Evolutionary conservation across 352 stramenopile genomes (phyloP), one percentile per base, ranked within the genome.

Genomic region (Pythium brachiatum): DNA sequence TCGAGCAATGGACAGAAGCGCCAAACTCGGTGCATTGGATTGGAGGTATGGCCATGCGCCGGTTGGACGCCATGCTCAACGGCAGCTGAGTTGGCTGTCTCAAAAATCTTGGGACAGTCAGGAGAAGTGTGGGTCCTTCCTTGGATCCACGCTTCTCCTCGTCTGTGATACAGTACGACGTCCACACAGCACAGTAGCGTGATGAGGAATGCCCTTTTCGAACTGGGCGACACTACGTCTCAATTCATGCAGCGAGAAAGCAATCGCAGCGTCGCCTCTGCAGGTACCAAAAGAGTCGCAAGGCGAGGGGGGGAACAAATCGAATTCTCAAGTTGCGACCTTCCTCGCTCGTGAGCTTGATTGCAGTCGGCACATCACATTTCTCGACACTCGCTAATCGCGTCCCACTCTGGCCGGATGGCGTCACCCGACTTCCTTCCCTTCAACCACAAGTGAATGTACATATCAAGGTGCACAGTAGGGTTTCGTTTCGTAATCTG

Each of bases 361-460:
- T 39, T 54, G 48, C 48, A 12, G 47, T 44, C 38, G 38, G 38
- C 20, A 44, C n/a, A n/a, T 53, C 46, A 53, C 46, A 18, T 21
- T 39, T 60, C 54, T 60, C 54, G 54, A 60, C 54, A 60, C 54
- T 60, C 26, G 38, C 39, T 38, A 50, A n/a, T 51, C 12, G 2
- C 1, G 25, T 60, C 54, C 54, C 39, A 60, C 54, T 60, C 26
- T 44, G 18, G 39, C 38, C 26, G 8, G 29, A 50, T 60, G 54
- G 54, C 54, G 54, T 60, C 54, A 60, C 54, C 48, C 26, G 25
- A 32, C 39, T 21, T 60, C 54, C 41, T 53, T 53, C 41, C 54
- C 38, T 60, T 60, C 54, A 44, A 60, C 54, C n/a, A 23, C 38
- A 44, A 44, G 23, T 21, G 51, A 34, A 29, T 51, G 16, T 18